A percentile compares a stretch with the other conserved stretches of the same genome.
phyloP scores from a whole-genome alignment of 805 yeast genomes.

The Cyberlindnera nakhonratchasimensis region DNA sequence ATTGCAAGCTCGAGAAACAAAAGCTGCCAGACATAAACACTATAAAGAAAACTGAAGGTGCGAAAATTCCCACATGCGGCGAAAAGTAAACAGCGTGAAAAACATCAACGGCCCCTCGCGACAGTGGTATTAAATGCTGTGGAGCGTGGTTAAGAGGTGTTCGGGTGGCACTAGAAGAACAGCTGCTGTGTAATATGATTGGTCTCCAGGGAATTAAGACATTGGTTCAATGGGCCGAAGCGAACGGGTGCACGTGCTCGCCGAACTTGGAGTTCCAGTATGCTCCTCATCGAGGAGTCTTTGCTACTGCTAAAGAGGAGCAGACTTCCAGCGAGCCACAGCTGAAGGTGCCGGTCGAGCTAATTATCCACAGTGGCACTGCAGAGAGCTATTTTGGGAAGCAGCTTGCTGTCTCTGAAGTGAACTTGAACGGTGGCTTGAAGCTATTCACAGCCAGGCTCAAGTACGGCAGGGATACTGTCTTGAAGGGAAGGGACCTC shows the following conservation, averaged over 20 bases:
- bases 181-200: too few species aligned
- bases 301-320: slow-evolving; percentile 28
- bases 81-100: slow-evolving; percentile 17
- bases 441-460: slow-evolving; percentile 41
- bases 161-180: too few species aligned
- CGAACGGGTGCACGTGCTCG: slow-evolving; percentile 35
- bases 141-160: too few species aligned
- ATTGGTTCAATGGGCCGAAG: slow-evolving; percentile 35
- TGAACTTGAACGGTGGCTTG: slow-evolving; percentile 32
- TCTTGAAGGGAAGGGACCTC: slow-evolving; percentile 20
- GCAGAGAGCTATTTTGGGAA: slow-evolving; percentile 27
- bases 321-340: slow-evolving; percentile 21
- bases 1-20: too few species aligned
- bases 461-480: slow-evolving; percentile 31
- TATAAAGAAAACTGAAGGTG: neutral
- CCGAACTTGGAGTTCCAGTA: slow-evolving; percentile 33
- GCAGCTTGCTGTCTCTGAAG: slow-evolving; percentile 6
- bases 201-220: neutral
- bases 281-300: slow-evolving; percentile 35
- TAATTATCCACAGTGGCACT: slow-evolving; percentile 30
- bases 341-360: slow-evolving; percentile 28
- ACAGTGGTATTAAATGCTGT: too few species aligned
- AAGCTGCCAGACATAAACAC: neutral
- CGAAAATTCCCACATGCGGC: slow-evolving; percentile 8
- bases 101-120: too few species aligned